phyloP scores from a whole-genome alignment of 768 basidiomycete species.

The Mycena rebaudengoi region DNA sequence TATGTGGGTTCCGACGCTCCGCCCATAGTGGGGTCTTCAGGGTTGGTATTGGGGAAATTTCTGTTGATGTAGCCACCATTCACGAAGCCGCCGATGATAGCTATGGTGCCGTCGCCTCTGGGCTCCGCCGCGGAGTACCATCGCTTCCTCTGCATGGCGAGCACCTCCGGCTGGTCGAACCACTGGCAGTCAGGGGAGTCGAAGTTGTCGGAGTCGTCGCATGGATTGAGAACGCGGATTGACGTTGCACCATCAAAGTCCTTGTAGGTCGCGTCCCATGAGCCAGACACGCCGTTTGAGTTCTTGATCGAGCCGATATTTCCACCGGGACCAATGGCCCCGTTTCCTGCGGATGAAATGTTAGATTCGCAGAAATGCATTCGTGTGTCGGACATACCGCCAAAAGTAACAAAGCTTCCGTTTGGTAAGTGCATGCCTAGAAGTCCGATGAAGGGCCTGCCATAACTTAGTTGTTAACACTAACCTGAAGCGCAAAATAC shows the following conservation, averaged over 20 bases:
- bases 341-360: conserved; percentile 54
- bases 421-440: conserved; percentile 78
- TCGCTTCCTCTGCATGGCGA: conserved; percentile 72
- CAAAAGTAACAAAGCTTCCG: conserved; percentile 69
- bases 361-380: background rate
- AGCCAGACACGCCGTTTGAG: conserved; percentile 53
- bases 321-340: conserved; percentile 74
- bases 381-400: conserved; percentile 48
- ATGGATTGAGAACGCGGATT: conserved; percentile 86
- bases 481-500: conserved; percentile 85
- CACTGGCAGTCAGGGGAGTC: conserved; percentile 65
- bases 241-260: conserved; percentile 84
- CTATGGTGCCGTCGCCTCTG: conserved; percentile 74
- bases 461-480: too few species aligned
- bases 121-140: conserved; percentile 86
- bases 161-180: conserved; percentile 71
- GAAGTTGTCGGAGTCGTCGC: conserved; percentile 59
- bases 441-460: too few species aligned
- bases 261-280: conserved; percentile 72
- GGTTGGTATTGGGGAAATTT: conserved; percentile 75
- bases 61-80: conserved; percentile 80
- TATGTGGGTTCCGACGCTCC: conserved; percentile 83
- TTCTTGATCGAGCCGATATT: conserved; percentile 60
- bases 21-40: conserved; percentile 63
- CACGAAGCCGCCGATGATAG: conserved; percentile 83